Base-by-base conservation (phyloP, 2,329 filamentous ascomycete species). In the Parastagonospora avenae region DNA sequence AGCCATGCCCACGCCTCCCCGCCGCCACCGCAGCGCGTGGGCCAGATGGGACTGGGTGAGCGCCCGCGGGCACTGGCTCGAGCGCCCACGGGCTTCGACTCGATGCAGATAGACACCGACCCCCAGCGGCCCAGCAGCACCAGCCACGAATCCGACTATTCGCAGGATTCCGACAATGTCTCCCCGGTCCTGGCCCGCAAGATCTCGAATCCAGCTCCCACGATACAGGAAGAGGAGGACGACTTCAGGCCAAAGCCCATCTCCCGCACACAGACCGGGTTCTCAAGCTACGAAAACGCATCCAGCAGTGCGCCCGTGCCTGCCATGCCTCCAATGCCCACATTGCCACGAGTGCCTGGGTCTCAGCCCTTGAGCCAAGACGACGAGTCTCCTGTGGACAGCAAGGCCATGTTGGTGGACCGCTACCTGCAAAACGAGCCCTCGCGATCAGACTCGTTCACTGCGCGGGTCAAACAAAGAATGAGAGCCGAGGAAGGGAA, bases 201-300 rank as follows among this genome's bases (percentile, higher is more conserved):
- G 51, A 52, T 58, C 24, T 60, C 67, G 2, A 61, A 55, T 7
- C 50, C 66, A n/a, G 60, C 67, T n/a, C 62, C 70, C 12, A 71
- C 60, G 1, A 54, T 57, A 50, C 46, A 37, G 2, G 74, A 64
- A 48, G 72, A 75, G 42, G 72, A 74, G 33, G 77, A 78, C 39
- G 74, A 77, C 40, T 86, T 86, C 64, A 67, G 72, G 52, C 84
- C 85, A 1, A 78, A 77, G 30, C 76, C 81, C 5, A 73, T 88
- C 46, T 77, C 79, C 51, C 79, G 85, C 35, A 81, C 81, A 1
- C 83, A 85, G 68, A 88, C 86, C 0, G 84, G 84, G 15, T 71
- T 71, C 55, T 65, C 63, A 35, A 62, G 63, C 28, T 47, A 63
- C 16, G 57, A 32, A 8, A 58, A 57, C 33, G 55, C 60, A 33